Evolutionary conservation across 1,284 basidiomycete genomes (phyloP), one percentile per base, ranked within the genome.

Genomic region (Trichosporon asahii): DNA sequence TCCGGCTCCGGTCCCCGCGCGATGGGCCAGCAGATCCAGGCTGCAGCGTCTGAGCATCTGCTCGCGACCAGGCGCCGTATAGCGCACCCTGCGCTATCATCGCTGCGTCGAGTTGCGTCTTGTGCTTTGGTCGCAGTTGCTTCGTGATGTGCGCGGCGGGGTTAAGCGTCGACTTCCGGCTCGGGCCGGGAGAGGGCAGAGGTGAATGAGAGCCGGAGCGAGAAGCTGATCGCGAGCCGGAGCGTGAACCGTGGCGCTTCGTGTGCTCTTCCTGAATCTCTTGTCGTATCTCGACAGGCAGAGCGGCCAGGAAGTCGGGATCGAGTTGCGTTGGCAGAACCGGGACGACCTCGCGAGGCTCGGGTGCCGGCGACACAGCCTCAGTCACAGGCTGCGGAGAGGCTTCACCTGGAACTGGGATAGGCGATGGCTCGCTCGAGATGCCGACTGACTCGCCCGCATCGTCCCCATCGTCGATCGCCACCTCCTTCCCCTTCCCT

Each of bases 51-150:
- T 37, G 55, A 5, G 21, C 60, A 15, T 63, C 61, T 2, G 61
- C 63, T 0, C 68, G 69, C 14, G 70, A 67, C 80, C 79, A 81
- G 4, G 81, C 80, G 7, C 70, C 70, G 61, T 80, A 81, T 29
- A 82, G 70, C 0, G 80, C 77, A 15, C 77, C 40, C 23, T 78
- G 74, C 4, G 79, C 78, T 14, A 81, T 73, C 27, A 72, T 74
- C 35, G 72, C 66, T 15, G 77, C 76, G 49, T 72, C 74, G 40
- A 82, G 63, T 57, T 79, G 78, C 18, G 78, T 81, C 68, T 82
- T 82, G 65, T 74, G 60, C 71, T 79, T 80, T 1, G 81, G 81
- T 25, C 81, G 74, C 3, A 82, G 71, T 67, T 82, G 81, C 31
- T 72, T 68, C 1, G 79, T 80, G 63, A 82, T 82, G 66, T 81